Percentiles rank a stretch among this genome's conserved stretches.
Evolutionary conservation across 164 flowering plant species (phyloP).

Genomic region (Dillenia turbinata): DNA sequence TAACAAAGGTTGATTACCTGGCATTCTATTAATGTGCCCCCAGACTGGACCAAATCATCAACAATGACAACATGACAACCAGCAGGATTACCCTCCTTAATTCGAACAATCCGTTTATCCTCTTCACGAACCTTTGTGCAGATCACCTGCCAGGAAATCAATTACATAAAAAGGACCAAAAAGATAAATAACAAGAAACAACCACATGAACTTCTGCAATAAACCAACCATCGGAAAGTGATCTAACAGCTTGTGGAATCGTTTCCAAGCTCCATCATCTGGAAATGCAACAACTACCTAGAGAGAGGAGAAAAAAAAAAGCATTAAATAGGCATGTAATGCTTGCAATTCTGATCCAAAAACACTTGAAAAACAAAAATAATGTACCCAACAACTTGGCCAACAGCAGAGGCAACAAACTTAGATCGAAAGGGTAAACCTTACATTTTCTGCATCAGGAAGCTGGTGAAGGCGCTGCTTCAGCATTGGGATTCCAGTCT

Average conservation of each 20-base stretch:
- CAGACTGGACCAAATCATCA: conserved; percentile 97
- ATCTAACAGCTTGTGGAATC: conserved; percentile 87
- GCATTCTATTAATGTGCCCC: conserved; percentile 95
- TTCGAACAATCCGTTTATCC: conserved; percentile 84
- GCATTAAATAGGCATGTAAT: too few relatives aligned
- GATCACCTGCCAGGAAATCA: conserved; percentile 48
- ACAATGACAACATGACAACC: conserved; percentile 96
- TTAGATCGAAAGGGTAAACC: background rate
- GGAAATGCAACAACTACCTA: conserved; percentile 93
- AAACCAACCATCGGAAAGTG: conserved; percentile 68
- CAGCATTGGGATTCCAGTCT: conserved; percentile 87
- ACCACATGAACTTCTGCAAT: background rate
- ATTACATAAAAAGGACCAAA: background rate
- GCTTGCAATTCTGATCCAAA: too few relatives aligned
- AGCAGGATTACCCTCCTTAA: conserved; percentile 87
- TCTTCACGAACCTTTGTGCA: conserved; percentile 96
- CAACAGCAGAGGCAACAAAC: background rate
- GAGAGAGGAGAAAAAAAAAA: background rate
- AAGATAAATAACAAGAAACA: background rate
- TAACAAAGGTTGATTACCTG: conserved; percentile 40
- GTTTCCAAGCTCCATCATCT: conserved; percentile 99
- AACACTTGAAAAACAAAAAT: too few relatives aligned
- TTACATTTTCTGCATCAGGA: conserved; percentile 77
- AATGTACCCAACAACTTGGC: too few relatives aligned
- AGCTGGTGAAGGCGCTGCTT: conserved; percentile 84